Percentiles rank a stretch among this genome's conserved stretches.
Evolutionary conservation across 345 rosid genomes (phyloP).

Genomic region (Arabidopsis arenosa): DNA sequence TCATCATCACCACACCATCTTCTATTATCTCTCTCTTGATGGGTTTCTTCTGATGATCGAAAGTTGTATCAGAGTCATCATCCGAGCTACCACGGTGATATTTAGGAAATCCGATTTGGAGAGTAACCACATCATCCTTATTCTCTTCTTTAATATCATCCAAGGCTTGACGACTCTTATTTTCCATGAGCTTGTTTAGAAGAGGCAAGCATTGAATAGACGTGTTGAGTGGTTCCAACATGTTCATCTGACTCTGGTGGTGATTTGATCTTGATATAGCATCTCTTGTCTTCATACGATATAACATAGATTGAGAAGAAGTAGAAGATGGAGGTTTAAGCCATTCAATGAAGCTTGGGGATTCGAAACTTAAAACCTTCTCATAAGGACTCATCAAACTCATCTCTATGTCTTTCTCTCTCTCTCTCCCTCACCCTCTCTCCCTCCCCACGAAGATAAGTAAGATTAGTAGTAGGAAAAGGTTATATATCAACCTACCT

Average conservation of each 20-base stretch:
- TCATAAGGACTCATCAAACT: slow-evolving; percentile 29
- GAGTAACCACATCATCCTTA: slow-evolving; percentile 41
- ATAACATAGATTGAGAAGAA: slow-evolving; percentile 39
- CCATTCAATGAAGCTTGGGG: slow-evolving; percentile 44
- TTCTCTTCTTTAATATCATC: slow-evolving; percentile 33
- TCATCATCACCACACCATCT: slow-evolving; percentile 34
- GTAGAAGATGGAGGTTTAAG: slow-evolving; percentile 37
- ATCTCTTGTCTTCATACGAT: slow-evolving; percentile 36
- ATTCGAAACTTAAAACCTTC: slow-evolving; percentile 33
- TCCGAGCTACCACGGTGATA: slow-evolving; percentile 42
- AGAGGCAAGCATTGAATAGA: slow-evolving; percentile 46
- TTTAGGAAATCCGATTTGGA: slow-evolving; percentile 44
- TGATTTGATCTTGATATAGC: slow-evolving; percentile 35
- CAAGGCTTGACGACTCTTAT: slow-evolving; percentile 10
- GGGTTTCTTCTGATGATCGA: slow-evolving; percentile 22
- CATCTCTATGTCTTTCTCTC: slow-evolving; percentile 27
- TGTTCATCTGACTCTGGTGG: slow-evolving; percentile 21
- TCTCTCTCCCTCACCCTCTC: slow-evolving; percentile 32
- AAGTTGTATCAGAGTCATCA: slow-evolving; percentile 43
- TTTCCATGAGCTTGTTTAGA: slow-evolving; percentile 47
- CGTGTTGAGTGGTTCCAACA: slow-evolving; percentile 36
- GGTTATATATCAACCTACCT: slow-evolving; percentile 37
- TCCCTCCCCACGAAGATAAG: slow-evolving; percentile 20
- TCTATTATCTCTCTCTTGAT: slow-evolving; percentile 41
- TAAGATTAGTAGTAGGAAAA: slow-evolving; percentile 25